These are phyloP conservation scores for Globisporangium alternatum DNA, from an alignment of 352 stramenopile species.

Conservation along the genomic window DNA sequence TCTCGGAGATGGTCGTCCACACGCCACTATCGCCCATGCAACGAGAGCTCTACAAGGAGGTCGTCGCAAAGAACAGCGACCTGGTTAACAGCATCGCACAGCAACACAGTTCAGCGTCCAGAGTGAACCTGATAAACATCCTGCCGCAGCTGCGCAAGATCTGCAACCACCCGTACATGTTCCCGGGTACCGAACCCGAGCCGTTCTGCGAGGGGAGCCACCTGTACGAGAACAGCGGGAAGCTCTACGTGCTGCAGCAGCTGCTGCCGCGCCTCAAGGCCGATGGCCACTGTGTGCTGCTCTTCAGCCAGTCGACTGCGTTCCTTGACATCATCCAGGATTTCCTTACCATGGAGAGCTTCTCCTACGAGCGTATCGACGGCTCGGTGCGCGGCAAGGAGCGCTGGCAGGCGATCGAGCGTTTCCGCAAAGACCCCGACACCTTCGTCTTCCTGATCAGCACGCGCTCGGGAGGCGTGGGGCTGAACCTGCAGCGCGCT, in stretches of 20 bases:
- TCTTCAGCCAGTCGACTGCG: constrained; percentile 75
- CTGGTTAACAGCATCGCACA: constrained; percentile 47
- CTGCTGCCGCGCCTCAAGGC: constrained; percentile 73
- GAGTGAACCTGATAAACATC: constrained; percentile 94
- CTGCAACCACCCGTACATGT: constrained; percentile 91
- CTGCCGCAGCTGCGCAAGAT: constrained; percentile 91
- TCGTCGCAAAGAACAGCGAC: constrained; percentile 63
- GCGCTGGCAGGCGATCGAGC: constrained; percentile 78
- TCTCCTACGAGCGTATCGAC: constrained; percentile 79
- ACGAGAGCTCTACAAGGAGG: constrained; percentile 76
- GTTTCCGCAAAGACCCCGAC: constrained; percentile 77
- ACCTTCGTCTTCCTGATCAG: constrained; percentile 89
- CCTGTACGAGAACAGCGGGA: constrained; percentile 75
- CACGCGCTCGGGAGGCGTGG: constrained; percentile 65
- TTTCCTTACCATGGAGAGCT: constrained; percentile 68
- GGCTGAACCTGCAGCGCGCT: constrained; percentile 75
- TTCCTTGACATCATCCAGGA: constrained; percentile 84
- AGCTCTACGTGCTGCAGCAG: constrained; percentile 84
- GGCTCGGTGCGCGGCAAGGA: constrained; percentile 74
- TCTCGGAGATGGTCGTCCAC: constrained; percentile 79
- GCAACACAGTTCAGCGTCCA: constrained; percentile 18
- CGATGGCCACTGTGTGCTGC: constrained; percentile 80
- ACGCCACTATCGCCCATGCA: constrained; percentile 77
- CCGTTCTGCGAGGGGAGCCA: constrained; percentile 71
- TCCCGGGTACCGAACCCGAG: constrained; percentile 76